phyloP scores from a whole-genome alignment of 805 yeast genomes.

The Cyberlindnera suaveolens region DNA sequence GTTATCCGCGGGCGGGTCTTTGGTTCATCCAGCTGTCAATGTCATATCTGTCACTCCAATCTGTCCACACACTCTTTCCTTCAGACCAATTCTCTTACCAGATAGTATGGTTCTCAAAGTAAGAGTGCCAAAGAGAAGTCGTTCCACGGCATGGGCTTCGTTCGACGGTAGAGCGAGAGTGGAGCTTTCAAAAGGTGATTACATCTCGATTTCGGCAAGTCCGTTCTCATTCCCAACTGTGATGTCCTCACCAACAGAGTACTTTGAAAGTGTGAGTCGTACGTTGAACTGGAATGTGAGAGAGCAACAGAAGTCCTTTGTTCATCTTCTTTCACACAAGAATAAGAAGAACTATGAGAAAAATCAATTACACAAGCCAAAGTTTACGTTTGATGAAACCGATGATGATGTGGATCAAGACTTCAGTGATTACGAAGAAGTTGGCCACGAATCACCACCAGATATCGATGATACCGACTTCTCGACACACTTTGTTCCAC shows the following conservation, averaged over 20 bases:
- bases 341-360: slow-evolving; percentile 41
- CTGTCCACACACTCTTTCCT: slow-evolving; percentile 91
- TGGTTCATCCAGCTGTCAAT: slow-evolving; percentile 90
- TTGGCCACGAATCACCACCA: slow-evolving; percentile 20
- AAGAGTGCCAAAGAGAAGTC: slow-evolving; percentile 71
- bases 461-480: slow-evolving; percentile 24
- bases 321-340: slow-evolving; percentile 51
- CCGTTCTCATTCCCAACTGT: slow-evolving; percentile 95
- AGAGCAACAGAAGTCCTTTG: slow-evolving; percentile 80
- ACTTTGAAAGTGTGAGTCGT: slow-evolving; percentile 78
- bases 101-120: slow-evolving; percentile 86
- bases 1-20: slow-evolving; percentile 89
- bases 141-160: slow-evolving; percentile 95
- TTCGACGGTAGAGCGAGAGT: slow-evolving; percentile 90
- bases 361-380: slow-evolving; percentile 19
- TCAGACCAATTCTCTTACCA: slow-evolving; percentile 86
- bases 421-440: slow-evolving; percentile 15
- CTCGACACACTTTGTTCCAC: slow-evolving; percentile 22
- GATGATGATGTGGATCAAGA: slow-evolving; percentile 18
- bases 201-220: slow-evolving; percentile 77
- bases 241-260: slow-evolving; percentile 62
- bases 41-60: slow-evolving; percentile 93
- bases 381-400: slow-evolving; percentile 20
- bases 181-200: slow-evolving; percentile 77
- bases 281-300: slow-evolving; percentile 92